A percentile compares a stretch with the other conserved stretches of the same genome.
Conservation (phyloP, 2,329 filamentous ascomycete species). For the Hymenoscyphus fraxineus region DNA sequence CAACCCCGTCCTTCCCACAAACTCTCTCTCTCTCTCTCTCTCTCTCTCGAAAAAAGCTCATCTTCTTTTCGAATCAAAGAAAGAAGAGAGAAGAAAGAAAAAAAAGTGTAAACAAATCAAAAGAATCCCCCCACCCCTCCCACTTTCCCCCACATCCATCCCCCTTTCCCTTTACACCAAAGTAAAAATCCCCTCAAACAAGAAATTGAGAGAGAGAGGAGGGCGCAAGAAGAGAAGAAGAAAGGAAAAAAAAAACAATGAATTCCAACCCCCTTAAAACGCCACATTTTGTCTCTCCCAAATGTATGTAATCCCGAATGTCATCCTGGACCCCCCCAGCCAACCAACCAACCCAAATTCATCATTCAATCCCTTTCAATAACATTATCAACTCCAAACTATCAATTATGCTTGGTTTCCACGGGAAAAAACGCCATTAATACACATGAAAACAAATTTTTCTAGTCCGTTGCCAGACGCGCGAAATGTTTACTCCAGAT, state of each 20-base stretch:
- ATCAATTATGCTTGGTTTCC: slow-evolving; percentile 13
- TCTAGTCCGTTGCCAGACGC: slow-evolving; percentile 42
- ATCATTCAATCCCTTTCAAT: slow-evolving; percentile 5
- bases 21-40: too few species aligned
- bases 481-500: slow-evolving; percentile 99
- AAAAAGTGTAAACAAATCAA: neutral
- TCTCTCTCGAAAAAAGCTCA: neutral
- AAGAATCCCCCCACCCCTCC: neutral
- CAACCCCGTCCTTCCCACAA: neutral
- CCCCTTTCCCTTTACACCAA: neutral
- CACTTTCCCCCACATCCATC: neutral
- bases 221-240: too few species aligned
- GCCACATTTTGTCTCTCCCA: slow-evolving; percentile 6
- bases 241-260: neutral
- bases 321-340: neutral
- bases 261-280: slow-evolving; percentile 7
- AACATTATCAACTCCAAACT: slow-evolving; percentile 20
- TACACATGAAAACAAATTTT: slow-evolving; percentile 18
- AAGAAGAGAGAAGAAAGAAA: neutral
- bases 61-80: neutral
- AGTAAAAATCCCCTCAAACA: neutral
- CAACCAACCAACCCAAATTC: neutral
- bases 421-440: slow-evolving; percentile 23
- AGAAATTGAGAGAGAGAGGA: too few species aligned
- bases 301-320: neutral